Conservation (phyloP, 2,329 filamentous ascomycete genomes). For the Bimuria novae-zelandiae region DNA sequence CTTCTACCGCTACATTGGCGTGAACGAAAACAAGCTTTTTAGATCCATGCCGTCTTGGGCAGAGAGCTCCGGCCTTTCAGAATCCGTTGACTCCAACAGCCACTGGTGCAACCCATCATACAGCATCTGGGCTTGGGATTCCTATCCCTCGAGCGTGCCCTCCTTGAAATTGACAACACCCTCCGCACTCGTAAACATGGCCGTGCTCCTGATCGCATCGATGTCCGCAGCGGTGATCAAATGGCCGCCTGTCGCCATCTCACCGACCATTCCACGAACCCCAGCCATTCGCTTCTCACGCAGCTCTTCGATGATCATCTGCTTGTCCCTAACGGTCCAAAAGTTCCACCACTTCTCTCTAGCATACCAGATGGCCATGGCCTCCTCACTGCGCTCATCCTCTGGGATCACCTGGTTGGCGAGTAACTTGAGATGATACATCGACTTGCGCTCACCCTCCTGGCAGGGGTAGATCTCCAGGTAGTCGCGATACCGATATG, state of each 20-base stretch:
- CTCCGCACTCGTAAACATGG: neutral
- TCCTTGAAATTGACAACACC: neutral
- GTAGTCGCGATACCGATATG: conserved; percentile 1
- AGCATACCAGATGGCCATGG: neutral
- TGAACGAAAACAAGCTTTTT: too few relatives aligned
- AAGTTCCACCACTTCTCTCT: conserved; percentile 1
- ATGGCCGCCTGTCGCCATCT: neutral
- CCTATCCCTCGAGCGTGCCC: neutral
- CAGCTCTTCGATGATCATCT: neutral
- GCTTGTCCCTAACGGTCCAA: neutral
- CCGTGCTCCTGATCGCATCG: neutral
- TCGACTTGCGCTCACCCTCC: neutral
- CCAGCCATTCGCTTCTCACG: neutral
- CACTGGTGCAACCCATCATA: neutral
- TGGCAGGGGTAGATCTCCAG: neutral
- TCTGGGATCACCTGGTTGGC: neutral
- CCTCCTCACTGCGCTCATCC: neutral
- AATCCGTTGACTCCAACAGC: neutral
- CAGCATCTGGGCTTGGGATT: neutral
- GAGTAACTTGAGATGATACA: neutral
- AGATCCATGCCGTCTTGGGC: too few relatives aligned
- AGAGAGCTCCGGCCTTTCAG: too few relatives aligned
- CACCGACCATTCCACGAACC: neutral
- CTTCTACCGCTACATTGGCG: too few relatives aligned
- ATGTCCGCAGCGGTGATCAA: neutral